Evolutionary conservation across 306 rosid species (phyloP).

Genomic region (Cotoneaster glaucophyllus): DNA sequence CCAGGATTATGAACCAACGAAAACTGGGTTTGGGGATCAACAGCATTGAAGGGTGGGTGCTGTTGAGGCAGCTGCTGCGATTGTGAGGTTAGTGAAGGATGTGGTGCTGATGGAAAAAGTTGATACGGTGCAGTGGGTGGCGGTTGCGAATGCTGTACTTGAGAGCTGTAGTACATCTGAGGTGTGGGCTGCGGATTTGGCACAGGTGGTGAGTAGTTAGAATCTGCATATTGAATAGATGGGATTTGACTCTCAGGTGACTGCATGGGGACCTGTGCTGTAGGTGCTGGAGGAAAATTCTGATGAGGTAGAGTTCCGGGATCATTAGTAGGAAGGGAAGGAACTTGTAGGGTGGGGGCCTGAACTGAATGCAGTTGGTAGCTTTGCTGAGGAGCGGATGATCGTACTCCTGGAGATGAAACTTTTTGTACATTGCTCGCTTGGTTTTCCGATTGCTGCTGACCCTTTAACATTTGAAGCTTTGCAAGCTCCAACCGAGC

Average conservation of each 20-base stretch:
- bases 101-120: constrained; percentile 9
- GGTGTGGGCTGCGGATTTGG: constrained; percentile 10
- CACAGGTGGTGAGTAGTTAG: constrained; percentile 16
- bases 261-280: constrained; percentile 8
- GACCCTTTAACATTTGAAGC: constrained; percentile 21
- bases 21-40: constrained; percentile 13
- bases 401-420: background rate
- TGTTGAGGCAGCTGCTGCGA: constrained; percentile 7
- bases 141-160: constrained; percentile 12
- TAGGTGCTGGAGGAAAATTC: constrained; percentile 7
- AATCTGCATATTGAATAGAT: constrained; percentile 4
- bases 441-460: constrained; percentile 12
- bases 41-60: background rate
- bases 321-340: constrained; percentile 8
- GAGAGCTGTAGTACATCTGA: constrained; percentile 18
- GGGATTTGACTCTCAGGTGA: constrained; percentile 13
- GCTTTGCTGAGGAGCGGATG: constrained; percentile 14
- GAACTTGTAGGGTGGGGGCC: constrained; percentile 14
- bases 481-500: constrained; percentile 22
- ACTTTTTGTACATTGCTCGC: constrained; percentile 2
- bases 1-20: background rate
- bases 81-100: constrained; percentile 12
- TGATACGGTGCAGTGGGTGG: constrained; percentile 13
- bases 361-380: constrained; percentile 16
- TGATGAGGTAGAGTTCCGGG: constrained; percentile 7